Percentiles rank a stretch among this genome's conserved stretches.
These are phyloP conservation scores for Lipomyces starkeyi DNA, from an alignment of 805 yeast genomes.

Conservation along the genomic window DNA sequence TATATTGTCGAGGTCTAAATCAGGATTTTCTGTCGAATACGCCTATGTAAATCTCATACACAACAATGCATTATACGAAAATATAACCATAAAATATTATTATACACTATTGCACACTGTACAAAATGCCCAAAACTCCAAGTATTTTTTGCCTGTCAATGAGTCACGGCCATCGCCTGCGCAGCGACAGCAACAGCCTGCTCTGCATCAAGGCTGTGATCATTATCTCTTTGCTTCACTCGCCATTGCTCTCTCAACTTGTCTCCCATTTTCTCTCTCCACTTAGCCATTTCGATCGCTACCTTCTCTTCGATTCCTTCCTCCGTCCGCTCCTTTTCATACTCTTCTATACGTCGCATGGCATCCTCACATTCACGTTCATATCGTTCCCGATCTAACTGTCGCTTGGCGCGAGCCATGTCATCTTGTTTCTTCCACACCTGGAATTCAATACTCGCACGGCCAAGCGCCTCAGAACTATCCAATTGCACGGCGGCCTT, in stretches of 20 bases:
- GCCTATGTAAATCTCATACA: no score
- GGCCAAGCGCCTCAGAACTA: slow-evolving; percentile 11
- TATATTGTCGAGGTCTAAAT: not conserved
- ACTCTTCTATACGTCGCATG: slow-evolving; percentile 22
- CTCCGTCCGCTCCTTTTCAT: slow-evolving; percentile 32
- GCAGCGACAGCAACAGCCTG: slow-evolving; percentile 30
- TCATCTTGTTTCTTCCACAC: slow-evolving; percentile 33
- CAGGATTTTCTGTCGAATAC: not conserved
- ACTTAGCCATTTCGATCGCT: slow-evolving; percentile 30
- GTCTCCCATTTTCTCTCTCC: slow-evolving; percentile 25
- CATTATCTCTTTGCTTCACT: slow-evolving; percentile 5
- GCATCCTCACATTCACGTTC: slow-evolving; percentile 29
- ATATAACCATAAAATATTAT: not conserved
- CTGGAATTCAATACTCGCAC: slow-evolving; percentile 27
- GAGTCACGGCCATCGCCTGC: slow-evolving; percentile 15
- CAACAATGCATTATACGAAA: not conserved
- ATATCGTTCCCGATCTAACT: slow-evolving; percentile 33
- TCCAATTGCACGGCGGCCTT: slow-evolving; percentile 27
- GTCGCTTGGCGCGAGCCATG: slow-evolving; percentile 24
- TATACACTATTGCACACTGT: not conserved
- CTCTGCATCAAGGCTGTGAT: slow-evolving; percentile 13
- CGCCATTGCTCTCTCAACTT: slow-evolving; percentile 30
- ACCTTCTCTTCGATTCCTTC: slow-evolving; percentile 32
- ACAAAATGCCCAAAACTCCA: not conserved
- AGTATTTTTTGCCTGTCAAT: not conserved